A percentile compares a stretch with the other conserved stretches of the same genome.
Evolutionary conservation across 2,329 filamentous ascomycete species (phyloP).

Genomic region (Dothideomycetes sp.): DNA sequence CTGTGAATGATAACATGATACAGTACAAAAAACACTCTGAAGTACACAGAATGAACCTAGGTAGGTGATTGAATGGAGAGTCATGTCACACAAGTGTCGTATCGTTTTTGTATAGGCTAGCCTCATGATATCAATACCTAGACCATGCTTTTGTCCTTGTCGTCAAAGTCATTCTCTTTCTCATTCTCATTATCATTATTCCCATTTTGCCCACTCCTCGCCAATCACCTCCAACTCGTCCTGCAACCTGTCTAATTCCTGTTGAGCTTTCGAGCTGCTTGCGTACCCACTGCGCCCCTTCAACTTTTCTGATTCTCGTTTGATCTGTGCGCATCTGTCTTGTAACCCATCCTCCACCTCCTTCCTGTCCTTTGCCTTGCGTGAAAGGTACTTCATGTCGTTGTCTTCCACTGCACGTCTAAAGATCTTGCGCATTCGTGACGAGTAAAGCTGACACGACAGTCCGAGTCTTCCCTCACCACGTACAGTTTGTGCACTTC

Average conservation of each 20-base stretch:
- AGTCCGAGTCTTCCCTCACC: conserved; percentile 34
- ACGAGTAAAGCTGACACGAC: conserved; percentile 69
- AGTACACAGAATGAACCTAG: no score
- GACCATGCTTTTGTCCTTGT: no score
- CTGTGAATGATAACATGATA: no score
- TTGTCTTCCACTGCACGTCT: conserved; percentile 54
- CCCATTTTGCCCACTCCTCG: conserved; percentile 45
- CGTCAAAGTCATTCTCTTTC: no score
- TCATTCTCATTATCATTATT: no score
- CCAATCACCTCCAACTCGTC: conserved; percentile 40
- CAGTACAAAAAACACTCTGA: no score
- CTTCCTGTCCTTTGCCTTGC: conserved; percentile 49
- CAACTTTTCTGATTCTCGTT: conserved; percentile 28
- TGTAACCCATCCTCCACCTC: conserved; percentile 52
- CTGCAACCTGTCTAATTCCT: conserved; percentile 51
- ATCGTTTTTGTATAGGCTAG: no score
- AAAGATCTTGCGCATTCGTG: conserved; percentile 69
- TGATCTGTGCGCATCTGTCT: conserved; percentile 38
- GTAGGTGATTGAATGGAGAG: no score
- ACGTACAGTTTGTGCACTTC: conserved; percentile 48
- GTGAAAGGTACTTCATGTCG: conserved; percentile 57
- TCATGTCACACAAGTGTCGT: no score
- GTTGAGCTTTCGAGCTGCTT: conserved; percentile 33
- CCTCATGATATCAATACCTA: no score
- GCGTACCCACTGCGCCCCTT: conserved; percentile 29